phyloP scores from a whole-genome alignment of 2,329 filamentous ascomycete species.

The Lomentospora prolificans region DNA sequence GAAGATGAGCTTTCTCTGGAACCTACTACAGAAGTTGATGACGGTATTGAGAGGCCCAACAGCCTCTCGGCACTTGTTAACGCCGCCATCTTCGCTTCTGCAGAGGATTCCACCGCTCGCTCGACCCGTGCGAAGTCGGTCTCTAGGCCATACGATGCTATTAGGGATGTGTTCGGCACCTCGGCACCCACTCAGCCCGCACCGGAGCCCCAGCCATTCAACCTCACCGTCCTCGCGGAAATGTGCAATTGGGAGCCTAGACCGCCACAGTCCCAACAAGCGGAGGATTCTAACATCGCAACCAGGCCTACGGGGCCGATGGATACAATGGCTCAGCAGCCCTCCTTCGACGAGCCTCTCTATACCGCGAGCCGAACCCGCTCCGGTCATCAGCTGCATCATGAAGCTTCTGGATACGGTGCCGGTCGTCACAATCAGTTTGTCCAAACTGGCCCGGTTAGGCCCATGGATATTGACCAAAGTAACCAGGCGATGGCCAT shows the following conservation, averaged over 20 bases:
- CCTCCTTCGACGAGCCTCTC: background rate
- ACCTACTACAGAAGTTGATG: background rate
- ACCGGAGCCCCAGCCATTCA: conserved; percentile 19
- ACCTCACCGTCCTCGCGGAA: conserved; percentile 10
- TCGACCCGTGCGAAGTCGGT: conserved; percentile 4
- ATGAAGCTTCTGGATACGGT: background rate
- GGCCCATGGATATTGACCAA: background rate
- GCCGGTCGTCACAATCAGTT: background rate
- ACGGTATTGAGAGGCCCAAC: background rate
- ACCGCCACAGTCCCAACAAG: background rate
- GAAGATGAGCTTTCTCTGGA: background rate
- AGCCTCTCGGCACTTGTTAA: background rate
- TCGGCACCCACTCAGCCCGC: conserved; percentile 15
- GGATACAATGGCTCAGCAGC: background rate
- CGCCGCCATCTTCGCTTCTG: conserved; percentile 8
- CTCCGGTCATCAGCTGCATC: background rate
- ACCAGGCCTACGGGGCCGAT: background rate
- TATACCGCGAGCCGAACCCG: conserved; percentile 1
- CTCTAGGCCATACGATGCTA: conserved; percentile 19
- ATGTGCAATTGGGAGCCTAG: background rate
- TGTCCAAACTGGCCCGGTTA: background rate
- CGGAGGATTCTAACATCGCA: background rate
- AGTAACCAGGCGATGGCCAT: background rate
- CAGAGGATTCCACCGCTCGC: conserved; percentile 2
- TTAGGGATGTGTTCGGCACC: conserved; percentile 27